These are phyloP conservation scores for Rosa rugosa DNA, from an alignment of 306 rosid genomes.

Conservation along the genomic window DNA sequence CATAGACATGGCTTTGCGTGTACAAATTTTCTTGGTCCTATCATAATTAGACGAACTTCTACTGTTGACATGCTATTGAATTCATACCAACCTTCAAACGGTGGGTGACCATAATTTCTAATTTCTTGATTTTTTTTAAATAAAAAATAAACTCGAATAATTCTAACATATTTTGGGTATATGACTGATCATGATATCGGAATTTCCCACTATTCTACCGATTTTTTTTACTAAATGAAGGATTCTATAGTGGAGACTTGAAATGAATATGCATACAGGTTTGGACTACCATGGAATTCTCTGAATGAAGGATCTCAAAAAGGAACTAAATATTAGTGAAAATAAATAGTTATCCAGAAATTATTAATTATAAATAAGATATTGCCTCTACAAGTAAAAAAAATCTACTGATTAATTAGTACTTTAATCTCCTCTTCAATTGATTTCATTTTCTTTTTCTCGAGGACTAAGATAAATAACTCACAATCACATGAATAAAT, in stretches of 20 bases:
- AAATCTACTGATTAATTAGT: background rate
- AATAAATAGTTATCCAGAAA: background rate
- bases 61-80: background rate
- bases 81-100: background rate
- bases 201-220: background rate
- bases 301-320: background rate
- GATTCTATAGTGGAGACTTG: background rate
- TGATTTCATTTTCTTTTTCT: background rate
- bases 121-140: background rate
- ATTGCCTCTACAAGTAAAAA: background rate
- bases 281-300: background rate
- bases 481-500: background rate
- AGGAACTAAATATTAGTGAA: too few relatives aligned
- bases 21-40: too few relatives aligned
- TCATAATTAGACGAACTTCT: background rate
- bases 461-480: background rate
- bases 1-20: too few relatives aligned
- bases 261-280: too few relatives aligned
- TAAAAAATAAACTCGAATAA: too few relatives aligned
- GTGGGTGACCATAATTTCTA: background rate
- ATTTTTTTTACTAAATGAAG: too few relatives aligned
- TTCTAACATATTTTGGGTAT: too few relatives aligned
- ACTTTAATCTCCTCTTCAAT: background rate
- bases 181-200: too few relatives aligned
- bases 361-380: background rate